Evolutionary conservation across 306 rosid genomes (phyloP).

Genomic region (Astragalus glycyphyllos): DNA sequence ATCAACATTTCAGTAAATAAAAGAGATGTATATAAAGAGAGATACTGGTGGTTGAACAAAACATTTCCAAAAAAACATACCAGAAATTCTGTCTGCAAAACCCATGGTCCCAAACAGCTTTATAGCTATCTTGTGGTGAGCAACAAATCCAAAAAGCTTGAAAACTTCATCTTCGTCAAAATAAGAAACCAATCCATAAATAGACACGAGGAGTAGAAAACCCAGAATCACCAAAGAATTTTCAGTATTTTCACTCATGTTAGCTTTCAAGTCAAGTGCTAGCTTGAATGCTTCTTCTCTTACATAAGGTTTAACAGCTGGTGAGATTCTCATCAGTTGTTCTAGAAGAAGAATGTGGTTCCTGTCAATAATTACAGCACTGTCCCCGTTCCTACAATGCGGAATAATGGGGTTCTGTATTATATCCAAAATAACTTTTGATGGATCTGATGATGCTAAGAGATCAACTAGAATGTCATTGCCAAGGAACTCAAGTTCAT

Average conservation of each 20-base stretch:
- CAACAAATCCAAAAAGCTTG: too few species aligned
- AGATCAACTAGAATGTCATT: conserved; percentile 12
- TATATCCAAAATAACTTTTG: neutral
- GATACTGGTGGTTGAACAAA: too few species aligned
- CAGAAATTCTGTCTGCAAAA: too few species aligned
- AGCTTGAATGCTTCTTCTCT: conserved; percentile 27
- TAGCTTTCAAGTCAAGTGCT: conserved; percentile 15
- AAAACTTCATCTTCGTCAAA: neutral
- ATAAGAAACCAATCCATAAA: conserved; percentile 23
- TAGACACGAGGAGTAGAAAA: conserved; percentile 11
- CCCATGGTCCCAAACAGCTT: neutral
- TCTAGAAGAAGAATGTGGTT: conserved; percentile 32
- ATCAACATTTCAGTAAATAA: neutral
- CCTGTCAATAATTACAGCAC: conserved; percentile 24
- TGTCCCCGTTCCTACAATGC: conserved; percentile 37
- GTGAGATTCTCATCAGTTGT: conserved; percentile 23
- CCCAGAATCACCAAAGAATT: conserved; percentile 1
- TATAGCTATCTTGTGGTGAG: too few species aligned
- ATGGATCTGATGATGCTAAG: conserved; percentile 9
- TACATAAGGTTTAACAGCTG: neutral
- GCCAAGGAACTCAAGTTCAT: neutral
- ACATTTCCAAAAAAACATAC: too few species aligned
- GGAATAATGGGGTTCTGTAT: conserved; percentile 7
- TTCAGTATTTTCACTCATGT: conserved; percentile 2
- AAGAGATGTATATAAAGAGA: neutral